phyloP scores from a whole-genome alignment of 257 asterid genomes.

The Penstemon davidsonii region DNA sequence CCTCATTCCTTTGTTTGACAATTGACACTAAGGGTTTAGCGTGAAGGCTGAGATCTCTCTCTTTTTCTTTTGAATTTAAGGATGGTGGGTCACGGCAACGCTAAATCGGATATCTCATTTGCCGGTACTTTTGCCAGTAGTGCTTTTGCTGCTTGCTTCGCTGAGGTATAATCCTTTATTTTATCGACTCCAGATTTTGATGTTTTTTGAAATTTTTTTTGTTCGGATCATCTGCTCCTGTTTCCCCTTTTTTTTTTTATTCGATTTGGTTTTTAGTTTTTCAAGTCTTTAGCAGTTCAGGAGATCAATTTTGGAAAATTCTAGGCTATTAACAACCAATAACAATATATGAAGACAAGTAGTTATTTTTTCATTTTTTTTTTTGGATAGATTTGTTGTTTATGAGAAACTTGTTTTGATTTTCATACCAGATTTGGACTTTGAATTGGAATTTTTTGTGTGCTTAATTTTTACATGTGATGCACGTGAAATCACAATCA shows the following conservation, averaged over 20 bases:
- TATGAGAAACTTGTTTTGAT: too few relatives aligned
- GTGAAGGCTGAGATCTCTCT: constrained; percentile 5
- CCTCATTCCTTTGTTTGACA: background rate
- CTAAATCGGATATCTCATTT: constrained; percentile 75
- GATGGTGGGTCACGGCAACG: constrained; percentile 71
- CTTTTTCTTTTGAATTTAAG: background rate
- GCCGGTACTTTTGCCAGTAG: constrained; percentile 83
- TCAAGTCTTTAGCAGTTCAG: background rate
- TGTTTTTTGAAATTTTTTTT: background rate
- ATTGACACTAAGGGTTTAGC: background rate
- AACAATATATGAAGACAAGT: background rate
- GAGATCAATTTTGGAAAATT: background rate
- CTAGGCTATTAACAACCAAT: background rate
- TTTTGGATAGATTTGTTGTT: too few relatives aligned
- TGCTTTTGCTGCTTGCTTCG: constrained; percentile 95
- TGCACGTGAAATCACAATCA: constrained; percentile 12
- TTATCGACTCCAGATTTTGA: background rate
- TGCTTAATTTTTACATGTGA: constrained; percentile 7
- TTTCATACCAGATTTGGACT: too few relatives aligned
- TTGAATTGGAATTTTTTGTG: background rate
- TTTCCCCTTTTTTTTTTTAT: background rate
- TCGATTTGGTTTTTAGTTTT: background rate
- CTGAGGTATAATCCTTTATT: constrained; percentile 54
- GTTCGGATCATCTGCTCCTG: constrained; percentile 1
- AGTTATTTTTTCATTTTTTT: too few relatives aligned